Base-by-base conservation (phyloP, 495 filamentous ascomycete species). In the Daldinia caldariorum region DNA sequence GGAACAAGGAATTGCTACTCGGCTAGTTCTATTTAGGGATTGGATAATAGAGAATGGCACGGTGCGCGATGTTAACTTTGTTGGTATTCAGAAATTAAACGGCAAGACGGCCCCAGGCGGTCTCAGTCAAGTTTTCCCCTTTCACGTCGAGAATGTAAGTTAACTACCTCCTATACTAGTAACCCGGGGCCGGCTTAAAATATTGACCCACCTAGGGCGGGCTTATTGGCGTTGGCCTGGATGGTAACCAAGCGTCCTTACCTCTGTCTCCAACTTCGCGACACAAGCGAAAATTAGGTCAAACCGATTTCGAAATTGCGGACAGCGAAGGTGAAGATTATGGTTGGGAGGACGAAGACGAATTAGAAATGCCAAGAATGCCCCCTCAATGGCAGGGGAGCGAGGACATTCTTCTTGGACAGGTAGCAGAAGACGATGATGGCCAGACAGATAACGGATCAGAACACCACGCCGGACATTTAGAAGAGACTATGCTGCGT, bases 11-110 rank as follows among this genome's bases (percentile, higher is more conserved):
- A 79, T 95, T 4, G 85, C 84, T 67, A 89, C 86, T 53, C 80
- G 91, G 43, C 78, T 96, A 58, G 88, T 89, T 35, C 71, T 96
- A 47, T 94, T 92, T 76, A 81, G 89, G 56, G 91, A 93, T 81
- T 89, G 85, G 82, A 58, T 72, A 41, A 68, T 73, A 41, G 67
- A 69, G 58, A 71, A 57, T 18, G 63, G 72, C 32, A 63, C 70
- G n/a, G 58, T 78, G 8, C 74, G 67, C 13, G 69, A 74, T 18
- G 61, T 79, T n/a, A 79, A 73, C 57, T 79, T 85, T 56, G 76
- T 75, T 41, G 81, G 76, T 18, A 72, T 83, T 22, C 81, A 85
- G 69, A 85, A 84, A 70, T 58, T 79, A 26, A 78, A 82, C 65
- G 81, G 82, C 4, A 82, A 80, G 67, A 38, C 45, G 0, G 66